Conservation (phyloP, 345 rosid genomes). For the Gossypium sturtianum region DNA sequence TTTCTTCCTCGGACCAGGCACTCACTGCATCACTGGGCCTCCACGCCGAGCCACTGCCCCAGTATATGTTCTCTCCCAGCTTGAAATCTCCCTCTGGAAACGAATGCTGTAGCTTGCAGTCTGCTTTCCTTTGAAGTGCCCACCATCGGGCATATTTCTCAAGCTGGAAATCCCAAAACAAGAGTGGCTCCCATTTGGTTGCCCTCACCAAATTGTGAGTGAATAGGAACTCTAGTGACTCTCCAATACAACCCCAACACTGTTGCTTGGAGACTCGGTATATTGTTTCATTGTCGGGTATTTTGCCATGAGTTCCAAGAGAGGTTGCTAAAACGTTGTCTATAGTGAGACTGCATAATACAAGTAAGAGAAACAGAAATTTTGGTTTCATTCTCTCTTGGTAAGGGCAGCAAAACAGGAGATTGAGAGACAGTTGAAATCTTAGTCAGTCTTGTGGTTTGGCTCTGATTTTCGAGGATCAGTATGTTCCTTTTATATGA, state of each 20-base stretch:
- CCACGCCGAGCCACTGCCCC: conserved; percentile 76
- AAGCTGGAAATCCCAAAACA: conserved; percentile 67
- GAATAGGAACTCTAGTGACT: conserved; percentile 64
- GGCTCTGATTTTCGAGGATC: neutral
- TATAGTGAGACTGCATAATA: conserved; percentile 15
- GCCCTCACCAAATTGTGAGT: conserved; percentile 66
- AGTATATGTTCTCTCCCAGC: conserved; percentile 75
- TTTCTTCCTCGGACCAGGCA: conserved; percentile 73
- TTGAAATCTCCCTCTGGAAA: conserved; percentile 49
- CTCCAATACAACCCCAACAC: conserved; percentile 63
- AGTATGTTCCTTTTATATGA: neutral
- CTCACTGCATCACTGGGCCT: conserved; percentile 56
- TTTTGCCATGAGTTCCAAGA: neutral
- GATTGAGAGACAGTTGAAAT: neutral
- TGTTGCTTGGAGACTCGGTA: conserved; percentile 48
- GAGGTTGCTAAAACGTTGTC: neutral
- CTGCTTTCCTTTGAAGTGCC: conserved; percentile 61
- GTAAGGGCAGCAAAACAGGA: neutral
- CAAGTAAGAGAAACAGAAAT: conserved; percentile 23
- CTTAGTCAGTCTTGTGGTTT: neutral
- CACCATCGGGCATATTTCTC: conserved; percentile 69
- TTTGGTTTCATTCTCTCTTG: conserved; percentile 31
- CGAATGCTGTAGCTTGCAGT: conserved; percentile 64
- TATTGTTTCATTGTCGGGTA: conserved; percentile 32
- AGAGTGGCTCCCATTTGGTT: conserved; percentile 54